phyloP scores from a whole-genome alignment of 345 rosid genomes.

The Chamaenerion angustifolium region DNA sequence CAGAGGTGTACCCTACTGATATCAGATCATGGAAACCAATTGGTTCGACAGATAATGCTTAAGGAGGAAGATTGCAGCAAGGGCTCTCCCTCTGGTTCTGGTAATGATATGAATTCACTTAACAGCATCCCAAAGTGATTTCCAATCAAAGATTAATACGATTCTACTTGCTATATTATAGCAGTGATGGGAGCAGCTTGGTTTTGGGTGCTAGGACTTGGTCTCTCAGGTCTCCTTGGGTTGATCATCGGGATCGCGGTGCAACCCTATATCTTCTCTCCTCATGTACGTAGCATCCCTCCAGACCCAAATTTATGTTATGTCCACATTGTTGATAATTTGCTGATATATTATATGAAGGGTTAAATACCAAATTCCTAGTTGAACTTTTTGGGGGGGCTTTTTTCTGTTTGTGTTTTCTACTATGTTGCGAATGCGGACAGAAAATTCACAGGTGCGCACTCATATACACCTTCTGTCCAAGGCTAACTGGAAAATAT shows the following conservation, averaged over 20 bases:
- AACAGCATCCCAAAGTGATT: not conserved
- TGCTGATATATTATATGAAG: not conserved
- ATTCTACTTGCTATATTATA: not conserved
- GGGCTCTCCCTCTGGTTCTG: slow-evolving; percentile 29
- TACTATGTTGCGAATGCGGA: too few relatives aligned
- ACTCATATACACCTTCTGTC: too few relatives aligned
- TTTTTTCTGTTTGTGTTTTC: too few relatives aligned
- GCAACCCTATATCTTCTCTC: slow-evolving; percentile 18
- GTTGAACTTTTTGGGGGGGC: too few relatives aligned
- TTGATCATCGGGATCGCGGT: slow-evolving; percentile 19
- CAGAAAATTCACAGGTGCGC: too few relatives aligned
- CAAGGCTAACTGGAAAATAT: too few relatives aligned
- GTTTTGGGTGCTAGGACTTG: slow-evolving; percentile 22
- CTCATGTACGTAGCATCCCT: slow-evolving; percentile 24
- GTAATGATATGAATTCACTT: not conserved
- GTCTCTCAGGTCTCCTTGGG: slow-evolving; percentile 28
- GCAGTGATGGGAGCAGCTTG: slow-evolving; percentile 24
- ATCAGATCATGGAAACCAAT: slow-evolving; percentile 45
- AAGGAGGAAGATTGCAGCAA: slow-evolving; percentile 49
- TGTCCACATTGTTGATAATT: not conserved
- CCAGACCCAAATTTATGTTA: not conserved
- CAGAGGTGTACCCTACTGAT: slow-evolving; percentile 42
- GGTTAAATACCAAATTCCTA: too few relatives aligned
- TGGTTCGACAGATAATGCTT: slow-evolving; percentile 44
- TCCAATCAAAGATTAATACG: not conserved